Conservation (phyloP, 73 alveolate species). For the Breviolum minutum region DNA sequence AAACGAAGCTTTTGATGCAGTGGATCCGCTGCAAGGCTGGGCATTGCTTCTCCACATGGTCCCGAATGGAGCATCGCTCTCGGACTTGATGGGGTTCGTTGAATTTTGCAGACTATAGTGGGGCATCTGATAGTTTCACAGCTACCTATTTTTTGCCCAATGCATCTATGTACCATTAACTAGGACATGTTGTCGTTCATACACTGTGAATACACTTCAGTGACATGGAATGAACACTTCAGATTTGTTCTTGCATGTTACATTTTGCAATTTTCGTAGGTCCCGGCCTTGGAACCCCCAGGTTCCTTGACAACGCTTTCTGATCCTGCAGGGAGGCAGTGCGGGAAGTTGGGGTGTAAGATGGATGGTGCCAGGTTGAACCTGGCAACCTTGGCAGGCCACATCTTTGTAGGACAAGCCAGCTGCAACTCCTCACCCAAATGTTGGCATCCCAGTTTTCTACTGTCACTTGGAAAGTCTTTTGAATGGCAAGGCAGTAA, state of each 20-base stretch:
- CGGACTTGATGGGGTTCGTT: background rate
- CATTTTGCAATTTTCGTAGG: background rate
- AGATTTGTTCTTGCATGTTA: background rate
- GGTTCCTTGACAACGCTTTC: conserved; percentile 1
- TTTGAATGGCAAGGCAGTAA: background rate
- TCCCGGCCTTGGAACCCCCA: background rate
- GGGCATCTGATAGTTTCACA: background rate
- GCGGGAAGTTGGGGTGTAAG: background rate
- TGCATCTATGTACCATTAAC: background rate
- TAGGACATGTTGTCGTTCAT: background rate
- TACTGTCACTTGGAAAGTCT: background rate
- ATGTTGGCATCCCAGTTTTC: background rate
- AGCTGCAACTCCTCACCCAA: conserved; percentile 21
- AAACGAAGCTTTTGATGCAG: background rate
- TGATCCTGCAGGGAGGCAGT: background rate
- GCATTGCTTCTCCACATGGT: conserved; percentile 39
- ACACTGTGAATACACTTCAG: background rate
- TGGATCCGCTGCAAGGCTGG: conserved; percentile 11
- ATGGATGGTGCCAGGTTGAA: no score
- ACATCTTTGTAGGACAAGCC: conserved; percentile 44
- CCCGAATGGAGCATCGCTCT: conserved; percentile 45
- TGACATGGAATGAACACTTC: no score
- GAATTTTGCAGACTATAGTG: background rate
- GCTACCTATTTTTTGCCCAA: background rate
- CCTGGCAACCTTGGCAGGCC: conserved; percentile 12